Base-by-base conservation (phyloP, 2,329 filamentous ascomycete species). In the Trichophyton mentagrophytes region DNA sequence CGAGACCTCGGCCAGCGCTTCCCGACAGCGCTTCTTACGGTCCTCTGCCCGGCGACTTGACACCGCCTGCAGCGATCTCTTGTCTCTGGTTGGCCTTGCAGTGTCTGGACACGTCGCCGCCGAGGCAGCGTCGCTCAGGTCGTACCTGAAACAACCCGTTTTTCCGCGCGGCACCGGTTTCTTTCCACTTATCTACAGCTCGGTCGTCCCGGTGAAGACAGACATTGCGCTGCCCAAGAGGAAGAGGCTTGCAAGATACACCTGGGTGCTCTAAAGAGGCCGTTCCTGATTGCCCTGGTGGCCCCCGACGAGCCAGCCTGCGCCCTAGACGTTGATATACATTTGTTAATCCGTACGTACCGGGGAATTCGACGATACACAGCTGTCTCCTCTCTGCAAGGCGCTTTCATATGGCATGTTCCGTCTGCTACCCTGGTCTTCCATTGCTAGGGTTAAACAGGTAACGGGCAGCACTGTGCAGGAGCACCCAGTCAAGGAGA, bases 351-450 rank as follows among this genome's bases (percentile, higher is more conserved):
- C 22, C 22, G 22, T 22, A 40, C 38, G 7, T 38, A 9, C n/a
- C 33, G 33, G 33, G 9, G 33, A 47, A 13, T n/a, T 27, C 30
- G 7, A 57, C 38, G 17, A 20, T n/a, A 57, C n/a, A 20, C 33
- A 57, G 9, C 9, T 38, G 33, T 13, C 27, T 30, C 22, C 20
- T 11, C 27, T 7, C 33, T 33, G 20, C 22, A n/a, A 53, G 27
- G 27, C 57, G 27, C 25, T 67, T 61, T 76, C 74, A 70, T 72
- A 77, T 77, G 75, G 75, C 73, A 78, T 78, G 77, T 77, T 77
- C 73, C 73, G 74, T 60, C 69, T 78, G 66, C 68, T 78, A 58
- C 75, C 76, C 64, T 78, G 76, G 77, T 73, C 72, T 67, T 73
- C 74, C 66, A 67, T 69, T 63, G 69, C 76, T 65, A 74, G 76